A percentile compares a stretch with the other conserved stretches of the same genome.
These are phyloP conservation scores for Carex cristatella DNA, from an alignment of 176 grass and related monocot genomes.

Conservation along the genomic window DNA sequence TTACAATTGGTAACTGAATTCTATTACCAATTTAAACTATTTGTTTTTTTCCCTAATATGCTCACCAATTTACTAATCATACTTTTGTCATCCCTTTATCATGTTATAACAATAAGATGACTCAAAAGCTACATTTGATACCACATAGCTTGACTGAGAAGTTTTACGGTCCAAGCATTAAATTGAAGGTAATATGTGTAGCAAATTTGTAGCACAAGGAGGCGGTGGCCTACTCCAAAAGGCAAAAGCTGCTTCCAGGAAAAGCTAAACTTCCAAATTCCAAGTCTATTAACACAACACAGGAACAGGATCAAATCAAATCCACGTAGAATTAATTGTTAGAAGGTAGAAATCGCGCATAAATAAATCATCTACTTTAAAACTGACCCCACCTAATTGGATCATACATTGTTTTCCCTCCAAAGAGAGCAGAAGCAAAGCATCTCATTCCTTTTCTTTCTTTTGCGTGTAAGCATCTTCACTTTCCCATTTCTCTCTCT, in stretches of 20 bases:
- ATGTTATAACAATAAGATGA: not conserved
- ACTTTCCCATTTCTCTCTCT: not conserved
- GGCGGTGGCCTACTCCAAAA: slow-evolving; percentile 25
- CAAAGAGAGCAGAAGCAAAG: slow-evolving; percentile 61
- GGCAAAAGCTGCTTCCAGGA: not conserved
- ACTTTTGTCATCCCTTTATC: not conserved
- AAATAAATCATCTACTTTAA: slow-evolving; percentile 25
- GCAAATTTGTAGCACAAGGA: not conserved
- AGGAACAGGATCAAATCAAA: slow-evolving; percentile 4
- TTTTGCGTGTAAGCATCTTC: slow-evolving; percentile 61
- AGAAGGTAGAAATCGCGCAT: not conserved
- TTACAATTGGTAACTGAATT: not conserved
- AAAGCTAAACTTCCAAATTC: not conserved
- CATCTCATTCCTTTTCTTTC: slow-evolving; percentile 63
- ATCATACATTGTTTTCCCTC: slow-evolving; percentile 44
- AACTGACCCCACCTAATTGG: slow-evolving; percentile 19
- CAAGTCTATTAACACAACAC: not conserved
- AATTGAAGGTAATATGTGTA: not conserved
- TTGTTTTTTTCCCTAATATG: not conserved
- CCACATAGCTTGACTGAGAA: not conserved
- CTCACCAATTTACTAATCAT: not conserved
- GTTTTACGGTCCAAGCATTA: slow-evolving; percentile 6
- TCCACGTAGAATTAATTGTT: slow-evolving; percentile 9
- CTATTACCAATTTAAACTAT: not conserved
- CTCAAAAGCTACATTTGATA: not conserved